A percentile compares a stretch with the other conserved stretches of the same genome.
Evolutionary conservation across 2,329 filamentous ascomycete genomes (phyloP).

Genomic region (Pseudopithomyces maydicus): DNA sequence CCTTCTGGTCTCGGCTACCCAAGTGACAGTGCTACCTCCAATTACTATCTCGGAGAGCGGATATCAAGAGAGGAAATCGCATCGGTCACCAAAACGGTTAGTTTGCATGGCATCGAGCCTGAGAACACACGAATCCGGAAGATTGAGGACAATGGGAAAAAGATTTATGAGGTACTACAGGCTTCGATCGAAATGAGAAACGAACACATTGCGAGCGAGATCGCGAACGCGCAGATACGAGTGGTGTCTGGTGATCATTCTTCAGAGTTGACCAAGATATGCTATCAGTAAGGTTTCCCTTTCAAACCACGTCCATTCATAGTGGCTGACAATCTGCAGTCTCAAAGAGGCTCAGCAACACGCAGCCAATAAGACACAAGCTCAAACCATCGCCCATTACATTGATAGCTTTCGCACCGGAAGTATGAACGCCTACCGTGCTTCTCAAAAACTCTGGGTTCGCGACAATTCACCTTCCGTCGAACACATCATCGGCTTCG

Average conservation of each 20-base stretch:
- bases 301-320: no score
- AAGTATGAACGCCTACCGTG: constrained; percentile 10
- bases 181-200: neutral
- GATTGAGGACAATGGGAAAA: neutral
- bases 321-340: neutral
- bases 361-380: constrained; percentile 9
- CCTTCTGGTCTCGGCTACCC: neutral
- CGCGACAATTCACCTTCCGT: constrained; percentile 8
- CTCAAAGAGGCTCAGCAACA: neutral
- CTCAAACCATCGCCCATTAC: constrained; percentile 5
- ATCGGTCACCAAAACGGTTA: neutral
- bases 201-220: neutral
- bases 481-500: constrained; percentile 15
- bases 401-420: constrained; percentile 13
- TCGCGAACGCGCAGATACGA: neutral
- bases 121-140: neutral
- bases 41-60: neutral
- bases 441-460: constrained; percentile 11
- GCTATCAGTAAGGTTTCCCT: neutral
- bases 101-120: neutral
- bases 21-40: neutral
- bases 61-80: neutral
- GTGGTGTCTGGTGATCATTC: neutral
- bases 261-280: neutral
- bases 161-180: neutral